phyloP scores from a whole-genome alignment of 257 asterid genomes.

The Rehmannia glutinosa region DNA sequence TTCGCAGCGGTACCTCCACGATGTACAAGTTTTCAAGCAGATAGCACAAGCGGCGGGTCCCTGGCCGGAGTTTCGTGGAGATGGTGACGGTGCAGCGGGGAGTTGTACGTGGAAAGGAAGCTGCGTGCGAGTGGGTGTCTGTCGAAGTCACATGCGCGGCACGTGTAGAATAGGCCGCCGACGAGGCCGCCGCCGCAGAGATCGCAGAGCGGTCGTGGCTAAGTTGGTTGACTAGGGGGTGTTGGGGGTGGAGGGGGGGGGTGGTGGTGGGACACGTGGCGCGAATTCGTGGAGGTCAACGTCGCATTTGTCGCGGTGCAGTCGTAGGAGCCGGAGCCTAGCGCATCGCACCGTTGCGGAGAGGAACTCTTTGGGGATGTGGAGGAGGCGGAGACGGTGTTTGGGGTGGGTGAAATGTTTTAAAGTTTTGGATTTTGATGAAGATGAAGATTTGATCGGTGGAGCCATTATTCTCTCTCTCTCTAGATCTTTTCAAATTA shows the following conservation, averaged over 20 bases:
- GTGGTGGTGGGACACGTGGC: conserved; percentile 15
- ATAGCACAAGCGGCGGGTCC: conserved; percentile 7
- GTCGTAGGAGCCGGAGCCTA: conserved; percentile 23
- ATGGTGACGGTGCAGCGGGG: conserved; percentile 7
- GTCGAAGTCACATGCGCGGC: conserved; percentile 19
- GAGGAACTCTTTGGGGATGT: conserved; percentile 16
- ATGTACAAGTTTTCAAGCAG: conserved; percentile 15
- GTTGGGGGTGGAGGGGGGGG: conserved; percentile 24
- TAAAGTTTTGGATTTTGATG: no score
- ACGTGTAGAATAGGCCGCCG: conserved; percentile 27
- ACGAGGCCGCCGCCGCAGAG: conserved; percentile 18
- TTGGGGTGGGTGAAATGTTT: no score
- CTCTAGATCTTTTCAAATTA: no score
- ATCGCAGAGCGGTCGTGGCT: conserved; percentile 11
- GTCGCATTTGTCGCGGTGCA: conserved; percentile 17
- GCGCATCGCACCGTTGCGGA: conserved; percentile 26
- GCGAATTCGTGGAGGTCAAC: conserved; percentile 23
- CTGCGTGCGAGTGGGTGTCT: conserved; percentile 25
- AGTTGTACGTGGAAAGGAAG: neutral
- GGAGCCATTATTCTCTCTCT: no score
- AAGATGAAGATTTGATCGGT: no score
- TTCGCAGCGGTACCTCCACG: conserved; percentile 29
- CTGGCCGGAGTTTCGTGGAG: neutral
- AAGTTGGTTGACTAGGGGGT: conserved; percentile 3
- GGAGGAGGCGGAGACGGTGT: no score